Conservation (phyloP, 169 alveolate species). For the Eimeria maxima region DNA sequence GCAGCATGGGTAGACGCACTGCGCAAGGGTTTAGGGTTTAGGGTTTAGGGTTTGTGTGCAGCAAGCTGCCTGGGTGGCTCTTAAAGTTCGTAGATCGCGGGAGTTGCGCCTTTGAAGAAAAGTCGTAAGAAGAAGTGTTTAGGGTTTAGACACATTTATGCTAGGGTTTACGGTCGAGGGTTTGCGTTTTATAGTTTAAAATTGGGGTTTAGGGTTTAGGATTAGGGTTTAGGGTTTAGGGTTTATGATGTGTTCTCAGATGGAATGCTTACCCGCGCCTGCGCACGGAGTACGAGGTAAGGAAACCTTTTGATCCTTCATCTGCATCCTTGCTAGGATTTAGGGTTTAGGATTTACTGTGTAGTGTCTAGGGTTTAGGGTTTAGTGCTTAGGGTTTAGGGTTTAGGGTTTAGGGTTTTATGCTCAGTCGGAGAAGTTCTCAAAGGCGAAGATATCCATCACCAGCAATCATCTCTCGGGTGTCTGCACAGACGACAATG, state of each 20-base stretch:
- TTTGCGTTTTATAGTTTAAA: no score
- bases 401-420: background rate
- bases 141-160: background rate
- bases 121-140: slow-evolving; percentile 74
- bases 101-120: slow-evolving; percentile 85
- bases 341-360: slow-evolving; percentile 28
- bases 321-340: background rate
- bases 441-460: slow-evolving; percentile 74
- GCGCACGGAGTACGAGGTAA: slow-evolving; percentile 71
- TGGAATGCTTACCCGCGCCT: slow-evolving; percentile 82
- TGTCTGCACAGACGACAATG: slow-evolving; percentile 85
- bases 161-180: background rate
- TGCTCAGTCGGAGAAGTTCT: slow-evolving; percentile 71
- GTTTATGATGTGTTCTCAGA: slow-evolving; percentile 10
- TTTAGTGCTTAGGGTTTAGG: background rate
- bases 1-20: no score
- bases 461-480: slow-evolving; percentile 73
- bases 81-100: slow-evolving; percentile 84
- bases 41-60: slow-evolving; percentile 60
- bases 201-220: background rate
- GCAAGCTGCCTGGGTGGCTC: slow-evolving; percentile 87
- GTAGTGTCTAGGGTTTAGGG: slow-evolving; percentile 33
- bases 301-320: background rate
- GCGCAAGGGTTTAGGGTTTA: slow-evolving; percentile 30
- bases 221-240: no score